A percentile compares a stretch with the other conserved stretches of the same genome.
phyloP scores from a whole-genome alignment of 1,284 basidiomycete species.

The Apiotrichum akiyoshidainum region DNA sequence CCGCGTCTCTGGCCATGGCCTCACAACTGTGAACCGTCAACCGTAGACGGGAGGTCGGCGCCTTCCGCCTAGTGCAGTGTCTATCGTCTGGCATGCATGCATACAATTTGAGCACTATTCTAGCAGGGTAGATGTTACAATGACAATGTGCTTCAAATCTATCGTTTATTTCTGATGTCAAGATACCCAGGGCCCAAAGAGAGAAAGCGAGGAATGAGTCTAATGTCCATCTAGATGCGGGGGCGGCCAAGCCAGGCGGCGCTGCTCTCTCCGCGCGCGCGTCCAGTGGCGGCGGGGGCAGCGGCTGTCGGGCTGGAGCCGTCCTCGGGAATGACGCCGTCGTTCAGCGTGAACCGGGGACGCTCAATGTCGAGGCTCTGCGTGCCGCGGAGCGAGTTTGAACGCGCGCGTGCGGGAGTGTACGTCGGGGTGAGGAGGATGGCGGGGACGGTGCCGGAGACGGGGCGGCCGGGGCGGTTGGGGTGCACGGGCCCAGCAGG shows the following conservation, averaged over 20 bases:
- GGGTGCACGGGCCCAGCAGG: background rate
- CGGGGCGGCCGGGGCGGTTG: background rate
- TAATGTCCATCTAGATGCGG: no score
- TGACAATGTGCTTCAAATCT: no score
- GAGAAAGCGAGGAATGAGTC: no score
- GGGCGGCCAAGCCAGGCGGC: conserved; percentile 35
- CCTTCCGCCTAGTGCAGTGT: no score
- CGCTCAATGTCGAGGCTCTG: conserved; percentile 23
- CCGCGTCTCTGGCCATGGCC: no score
- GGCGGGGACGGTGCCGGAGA: conserved; percentile 9
- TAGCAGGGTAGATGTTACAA: no score
- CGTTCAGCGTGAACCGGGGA: conserved; percentile 9
- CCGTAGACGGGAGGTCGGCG: no score
- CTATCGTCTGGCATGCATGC: no score
- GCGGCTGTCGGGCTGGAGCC: conserved; percentile 25
- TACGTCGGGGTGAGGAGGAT: conserved; percentile 16
- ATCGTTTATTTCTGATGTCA: no score
- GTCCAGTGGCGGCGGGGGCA: conserved; percentile 24
- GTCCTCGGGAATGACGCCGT: conserved; percentile 31
- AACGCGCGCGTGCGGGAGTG: conserved; percentile 9
- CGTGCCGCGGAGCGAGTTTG: conserved; percentile 12
- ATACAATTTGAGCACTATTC: no score
- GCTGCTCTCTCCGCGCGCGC: conserved; percentile 36
- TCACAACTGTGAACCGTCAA: no score
- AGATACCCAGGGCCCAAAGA: no score